These are phyloP conservation scores for Solanum microdontum DNA, from an alignment of 257 asterid species.

Conservation along the genomic window DNA sequence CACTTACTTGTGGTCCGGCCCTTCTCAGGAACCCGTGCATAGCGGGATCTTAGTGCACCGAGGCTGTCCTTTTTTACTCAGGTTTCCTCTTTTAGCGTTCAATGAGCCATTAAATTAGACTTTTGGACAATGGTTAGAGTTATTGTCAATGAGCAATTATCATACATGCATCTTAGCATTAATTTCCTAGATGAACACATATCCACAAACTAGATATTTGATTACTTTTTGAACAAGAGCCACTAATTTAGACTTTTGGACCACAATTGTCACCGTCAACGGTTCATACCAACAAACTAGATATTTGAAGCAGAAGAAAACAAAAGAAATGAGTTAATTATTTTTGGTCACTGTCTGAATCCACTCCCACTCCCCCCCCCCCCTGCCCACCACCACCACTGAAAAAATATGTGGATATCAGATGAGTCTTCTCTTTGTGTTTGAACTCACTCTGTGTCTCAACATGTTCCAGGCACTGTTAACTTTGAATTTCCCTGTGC, in stretches of 20 bases:
- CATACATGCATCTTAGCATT: not conserved
- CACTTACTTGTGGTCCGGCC: too few relatives aligned
- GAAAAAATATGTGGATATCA: too few relatives aligned
- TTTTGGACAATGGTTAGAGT: not conserved
- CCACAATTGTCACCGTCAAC: not conserved
- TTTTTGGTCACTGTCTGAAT: not conserved
- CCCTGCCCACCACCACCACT: not conserved
- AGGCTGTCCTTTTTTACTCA: not conserved
- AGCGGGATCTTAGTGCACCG: not conserved
- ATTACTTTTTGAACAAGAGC: not conserved
- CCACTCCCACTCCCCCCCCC: not conserved
- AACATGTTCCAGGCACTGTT: too few relatives aligned
- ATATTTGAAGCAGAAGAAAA: not conserved
- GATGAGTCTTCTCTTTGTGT: too few relatives aligned
- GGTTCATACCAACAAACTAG: not conserved
- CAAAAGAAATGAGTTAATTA: not conserved
- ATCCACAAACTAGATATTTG: too few relatives aligned
- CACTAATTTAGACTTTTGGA: not conserved
- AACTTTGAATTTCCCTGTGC: too few relatives aligned
- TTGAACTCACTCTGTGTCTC: too few relatives aligned
- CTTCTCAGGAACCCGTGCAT: fast-evolving
- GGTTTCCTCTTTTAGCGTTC: not conserved
- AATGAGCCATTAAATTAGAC: not conserved
- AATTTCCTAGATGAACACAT: not conserved
- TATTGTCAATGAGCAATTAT: not conserved